Evolutionary conservation across 108 stramenopile genomes (phyloP).

Genomic region (Pseudonitzschia multiseries): DNA sequence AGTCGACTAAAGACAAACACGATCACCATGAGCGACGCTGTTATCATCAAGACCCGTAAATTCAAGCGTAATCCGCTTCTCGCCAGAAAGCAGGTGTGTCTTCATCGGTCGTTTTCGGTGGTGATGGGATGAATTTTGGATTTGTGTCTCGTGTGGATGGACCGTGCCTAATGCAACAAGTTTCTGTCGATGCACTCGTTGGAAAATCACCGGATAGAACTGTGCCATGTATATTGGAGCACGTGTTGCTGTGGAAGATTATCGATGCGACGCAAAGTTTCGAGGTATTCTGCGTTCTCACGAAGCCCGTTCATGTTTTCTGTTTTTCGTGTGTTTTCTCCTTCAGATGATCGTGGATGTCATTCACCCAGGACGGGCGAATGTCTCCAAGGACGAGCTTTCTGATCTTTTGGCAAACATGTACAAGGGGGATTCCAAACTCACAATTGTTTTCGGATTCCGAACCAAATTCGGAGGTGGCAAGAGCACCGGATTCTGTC

Average conservation of each 20-base stretch:
- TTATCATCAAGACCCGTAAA: constrained; percentile 98
- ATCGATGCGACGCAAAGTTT: too few species aligned
- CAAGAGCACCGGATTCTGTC: constrained; percentile 96
- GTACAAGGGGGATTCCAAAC: constrained; percentile 92
- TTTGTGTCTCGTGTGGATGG: neutral
- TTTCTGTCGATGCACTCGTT: too few species aligned
- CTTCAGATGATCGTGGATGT: constrained; percentile 93
- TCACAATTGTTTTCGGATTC: constrained; percentile 93
- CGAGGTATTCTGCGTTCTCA: neutral
- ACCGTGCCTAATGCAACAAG: neutral
- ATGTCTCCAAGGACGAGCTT: constrained; percentile 92
- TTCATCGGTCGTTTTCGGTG: neutral
- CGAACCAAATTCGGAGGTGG: constrained; percentile 97
- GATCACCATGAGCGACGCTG: constrained; percentile 59
- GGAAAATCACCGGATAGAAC: too few species aligned
- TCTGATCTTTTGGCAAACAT: constrained; percentile 91
- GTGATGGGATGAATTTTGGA: neutral
- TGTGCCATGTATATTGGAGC: too few species aligned
- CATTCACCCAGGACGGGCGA: constrained; percentile 95
- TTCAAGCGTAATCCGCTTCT: constrained; percentile 98
- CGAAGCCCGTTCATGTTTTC: neutral
- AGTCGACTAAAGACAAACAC: constrained; percentile 8
- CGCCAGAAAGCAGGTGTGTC: constrained; percentile 92
- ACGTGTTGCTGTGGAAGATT: too few species aligned
- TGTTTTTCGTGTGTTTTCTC: constrained; percentile 7